Evolutionary conservation across 2,329 filamentous ascomycete genomes (phyloP), one percentile per base, ranked within the genome.

Genomic region (Botryotinia calthae): DNA sequence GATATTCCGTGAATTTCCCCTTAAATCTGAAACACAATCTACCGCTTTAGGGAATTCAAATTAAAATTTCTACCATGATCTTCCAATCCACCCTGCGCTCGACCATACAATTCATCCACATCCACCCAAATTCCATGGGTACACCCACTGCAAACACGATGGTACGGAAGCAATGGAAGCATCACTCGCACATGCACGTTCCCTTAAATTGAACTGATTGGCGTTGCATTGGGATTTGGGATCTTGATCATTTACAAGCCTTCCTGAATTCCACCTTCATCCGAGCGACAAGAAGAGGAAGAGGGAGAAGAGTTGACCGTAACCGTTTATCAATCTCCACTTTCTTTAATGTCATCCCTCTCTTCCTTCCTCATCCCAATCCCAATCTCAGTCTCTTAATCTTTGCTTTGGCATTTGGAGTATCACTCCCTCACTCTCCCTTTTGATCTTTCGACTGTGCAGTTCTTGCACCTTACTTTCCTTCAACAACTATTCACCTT

Each of bases 381-480:
- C 37, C 28, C 37, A 61, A 69, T 37, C 25, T 68, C 51, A 56
- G 4, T 31, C 48, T 51, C 22, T 31, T 48, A 28, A 31, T 31
- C 42, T 44, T 28, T 42, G 10, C n/a, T 69, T 58, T 58, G 37
- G 20, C 25, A 34, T 40, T 66, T 37, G 28, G 48, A 31, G 20
- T 16, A 69, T 69, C 48, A 12, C 51, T 28, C 68, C 28, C 56
- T 59, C 37, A 61, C 67, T n/a, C 12, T 42, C 37, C 20, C 59
- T 28, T 25, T 37, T 28, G 44, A 51, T 37, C 51, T 70, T 44
- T 71, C 25, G 16, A 16, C 42, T 31, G 46, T 71, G 69, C 58
- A 65, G 20, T 66, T 42, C 18, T 34, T 65, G 59, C 69, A n/a
- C 69, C 6, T 71, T 71, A 22, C 69, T 66, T 40, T 71, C 69